phyloP scores from a whole-genome alignment of 2,329 filamentous ascomycete species.

The Fusarium fracticaudum region DNA sequence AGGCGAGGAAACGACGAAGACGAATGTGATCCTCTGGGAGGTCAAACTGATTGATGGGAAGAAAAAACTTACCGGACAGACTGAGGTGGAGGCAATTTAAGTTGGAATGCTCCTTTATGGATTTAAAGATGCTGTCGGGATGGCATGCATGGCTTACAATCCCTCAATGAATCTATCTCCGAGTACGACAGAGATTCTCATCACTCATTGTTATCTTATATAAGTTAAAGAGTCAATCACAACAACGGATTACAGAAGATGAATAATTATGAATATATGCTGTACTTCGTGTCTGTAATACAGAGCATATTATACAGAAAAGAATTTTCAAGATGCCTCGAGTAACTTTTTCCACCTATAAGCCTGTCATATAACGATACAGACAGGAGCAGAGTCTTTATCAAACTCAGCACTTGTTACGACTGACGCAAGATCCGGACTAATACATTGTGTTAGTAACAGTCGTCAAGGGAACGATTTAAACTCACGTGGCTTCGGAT shows the following conservation, averaged over 20 bases:
- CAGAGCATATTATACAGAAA: not conserved
- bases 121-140: rapidly evolving
- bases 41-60: not conserved
- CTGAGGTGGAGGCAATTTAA: not conserved
- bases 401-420: not conserved
- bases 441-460: rapidly evolving
- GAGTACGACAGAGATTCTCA: rapidly evolving
- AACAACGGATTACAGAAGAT: rapidly evolving
- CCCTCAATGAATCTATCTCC: no score
- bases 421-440: not conserved
- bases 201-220: not conserved
- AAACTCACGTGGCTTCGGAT: not conserved
- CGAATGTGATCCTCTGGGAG: not conserved
- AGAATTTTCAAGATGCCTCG: rapidly evolving
- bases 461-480: rapidly evolving
- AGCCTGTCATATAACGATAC: rapidly evolving
- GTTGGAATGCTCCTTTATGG: rapidly evolving
- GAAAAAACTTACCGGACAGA: not conserved
- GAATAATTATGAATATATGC: no score
- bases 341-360: no score
- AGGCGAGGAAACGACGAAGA: not conserved
- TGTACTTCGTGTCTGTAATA: not conserved
- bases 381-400: not conserved
- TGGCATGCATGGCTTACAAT: not conserved
- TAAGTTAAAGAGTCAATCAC: not conserved